phyloP scores from a whole-genome alignment of 768 basidiomycete genomes.

The Amanita pseudoporphyria region DNA sequence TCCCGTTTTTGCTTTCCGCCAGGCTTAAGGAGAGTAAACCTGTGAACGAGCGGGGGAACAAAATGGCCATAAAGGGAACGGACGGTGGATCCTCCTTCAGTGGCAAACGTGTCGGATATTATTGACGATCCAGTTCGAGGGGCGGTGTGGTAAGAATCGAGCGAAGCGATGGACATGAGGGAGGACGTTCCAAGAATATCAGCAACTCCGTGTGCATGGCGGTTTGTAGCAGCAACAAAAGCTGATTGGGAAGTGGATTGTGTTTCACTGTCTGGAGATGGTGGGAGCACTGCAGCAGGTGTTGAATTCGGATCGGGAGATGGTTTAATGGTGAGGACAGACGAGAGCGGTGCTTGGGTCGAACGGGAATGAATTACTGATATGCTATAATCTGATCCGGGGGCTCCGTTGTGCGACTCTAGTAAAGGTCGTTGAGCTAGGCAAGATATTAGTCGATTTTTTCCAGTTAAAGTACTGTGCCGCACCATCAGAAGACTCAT shows the following conservation, averaged over 20 bases:
- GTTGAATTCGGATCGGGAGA: conserved; percentile 39
- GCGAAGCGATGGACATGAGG: conserved; percentile 44
- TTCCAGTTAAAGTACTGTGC: background rate
- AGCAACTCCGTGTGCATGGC: conserved; percentile 11
- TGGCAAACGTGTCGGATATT: conserved; percentile 50
- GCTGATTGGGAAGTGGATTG: conserved; percentile 14
- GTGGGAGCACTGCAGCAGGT: conserved; percentile 30
- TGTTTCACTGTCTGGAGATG: conserved; percentile 16
- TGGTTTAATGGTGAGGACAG: conserved; percentile 62
- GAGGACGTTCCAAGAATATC: conserved; percentile 36
- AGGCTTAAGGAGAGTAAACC: conserved; percentile 82
- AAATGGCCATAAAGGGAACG: conserved; percentile 32
- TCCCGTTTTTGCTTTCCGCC: conserved; percentile 49
- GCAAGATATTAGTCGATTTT: conserved; percentile 2
- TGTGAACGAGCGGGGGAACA: conserved; percentile 54
- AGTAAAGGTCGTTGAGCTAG: conserved; percentile 49
- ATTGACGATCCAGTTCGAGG: conserved; percentile 28
- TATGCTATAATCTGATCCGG: conserved; percentile 57
- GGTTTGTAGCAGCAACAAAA: conserved; percentile 4
- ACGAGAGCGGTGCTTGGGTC: conserved; percentile 38
- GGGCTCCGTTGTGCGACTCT: conserved; percentile 21
- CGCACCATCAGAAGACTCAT: conserved; percentile 30
- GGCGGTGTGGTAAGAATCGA: conserved; percentile 62
- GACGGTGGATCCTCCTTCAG: conserved; percentile 69
- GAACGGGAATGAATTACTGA: conserved; percentile 49